Conservation (phyloP, 106 monocot genomes). For the Dioscorea zingiberensis region DNA sequence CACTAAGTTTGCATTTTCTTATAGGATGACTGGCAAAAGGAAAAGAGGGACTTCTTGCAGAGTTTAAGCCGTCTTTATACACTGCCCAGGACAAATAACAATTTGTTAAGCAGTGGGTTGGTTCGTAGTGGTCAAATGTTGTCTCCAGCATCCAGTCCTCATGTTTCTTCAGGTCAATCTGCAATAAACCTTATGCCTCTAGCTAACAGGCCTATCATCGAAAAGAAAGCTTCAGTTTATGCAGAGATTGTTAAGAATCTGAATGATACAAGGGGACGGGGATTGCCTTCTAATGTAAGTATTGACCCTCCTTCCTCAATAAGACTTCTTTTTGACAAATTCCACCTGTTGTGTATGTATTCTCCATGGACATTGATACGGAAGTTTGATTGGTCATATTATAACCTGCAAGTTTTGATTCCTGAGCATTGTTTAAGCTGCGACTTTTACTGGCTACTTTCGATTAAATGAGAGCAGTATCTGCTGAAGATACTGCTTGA, state of each 20-base stretch:
- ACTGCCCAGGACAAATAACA: slow-evolving; percentile 67
- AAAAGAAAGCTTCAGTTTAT: slow-evolving; percentile 86
- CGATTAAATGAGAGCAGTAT: too few relatives aligned
- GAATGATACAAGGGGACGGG: slow-evolving; percentile 72
- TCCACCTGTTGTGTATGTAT: too few relatives aligned
- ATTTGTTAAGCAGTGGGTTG: slow-evolving; percentile 32
- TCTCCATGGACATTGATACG: too few relatives aligned
- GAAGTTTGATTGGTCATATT: too few relatives aligned
- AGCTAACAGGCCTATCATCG: slow-evolving; percentile 49
- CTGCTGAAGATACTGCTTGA: too few relatives aligned
- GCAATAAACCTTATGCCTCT: slow-evolving; percentile 31
- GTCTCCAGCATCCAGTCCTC: slow-evolving; percentile 52
- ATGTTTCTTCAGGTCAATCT: slow-evolving; percentile 31
- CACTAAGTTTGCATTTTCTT: not conserved
- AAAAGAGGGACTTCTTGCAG: slow-evolving; percentile 84
- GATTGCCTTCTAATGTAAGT: slow-evolving; percentile 80
- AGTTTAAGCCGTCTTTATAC: slow-evolving; percentile 71
- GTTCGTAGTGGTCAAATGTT: slow-evolving; percentile 27
- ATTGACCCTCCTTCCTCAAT: not conserved
- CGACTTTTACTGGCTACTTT: too few relatives aligned
- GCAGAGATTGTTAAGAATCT: slow-evolving; percentile 69
- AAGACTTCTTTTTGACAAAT: not conserved
- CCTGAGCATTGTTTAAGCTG: too few relatives aligned
- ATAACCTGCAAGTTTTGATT: too few relatives aligned
- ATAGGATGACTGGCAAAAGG: slow-evolving; percentile 96